Base-by-base conservation (phyloP, 1,139 yeast genomes). In the Magnusiomyces sp. region DNA sequence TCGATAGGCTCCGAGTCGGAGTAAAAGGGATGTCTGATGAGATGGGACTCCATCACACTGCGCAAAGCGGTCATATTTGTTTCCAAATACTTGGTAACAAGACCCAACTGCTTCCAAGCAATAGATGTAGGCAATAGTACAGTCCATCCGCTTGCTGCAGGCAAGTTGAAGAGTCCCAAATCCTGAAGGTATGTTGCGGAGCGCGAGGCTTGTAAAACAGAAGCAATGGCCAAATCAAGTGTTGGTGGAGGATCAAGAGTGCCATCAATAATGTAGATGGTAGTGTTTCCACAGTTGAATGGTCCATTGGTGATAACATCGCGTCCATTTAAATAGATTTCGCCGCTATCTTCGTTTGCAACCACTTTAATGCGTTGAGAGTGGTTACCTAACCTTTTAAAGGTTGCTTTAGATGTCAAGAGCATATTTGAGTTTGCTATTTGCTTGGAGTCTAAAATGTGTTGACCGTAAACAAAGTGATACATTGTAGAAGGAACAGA, bases 81-180 rank as follows among this genome's bases (percentile, higher is more conserved):
- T 53, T 77, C 73, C 41, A 92, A 64, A 61, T 82, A 84, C 43
- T 76, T 75, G 45, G 79, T 69, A 1, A 81, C 75, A 40, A 92
- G 69, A 1, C 83, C 89, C 34, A 83, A 71, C 2, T 70, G 65
- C 17, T 75, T 73, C 97, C 97, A 90, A 0, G 94, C 79, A 29
- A 72, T 67, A 27, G 86, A 81, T 54, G 92, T 82, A 0, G 97
- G 98, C 40, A 90, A 67, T 49, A 92, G 79, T 0, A 83, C 69
- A 0, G 97, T 79, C 68, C 86, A 87, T 0, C 95, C 95, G 17
- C 67, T 65, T 10, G 64, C 62, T 2, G 71, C 65, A 29, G 78
- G 69, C n/a, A 42, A 29, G 48, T 73, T 71, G 27, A 76, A 59
- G 37, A 80, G 57, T 6, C 68, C 71, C n/a, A 77, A 64, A 23